Conservation (phyloP, 2,329 filamentous ascomycete genomes). For the Aspergillus carbonarius region DNA sequence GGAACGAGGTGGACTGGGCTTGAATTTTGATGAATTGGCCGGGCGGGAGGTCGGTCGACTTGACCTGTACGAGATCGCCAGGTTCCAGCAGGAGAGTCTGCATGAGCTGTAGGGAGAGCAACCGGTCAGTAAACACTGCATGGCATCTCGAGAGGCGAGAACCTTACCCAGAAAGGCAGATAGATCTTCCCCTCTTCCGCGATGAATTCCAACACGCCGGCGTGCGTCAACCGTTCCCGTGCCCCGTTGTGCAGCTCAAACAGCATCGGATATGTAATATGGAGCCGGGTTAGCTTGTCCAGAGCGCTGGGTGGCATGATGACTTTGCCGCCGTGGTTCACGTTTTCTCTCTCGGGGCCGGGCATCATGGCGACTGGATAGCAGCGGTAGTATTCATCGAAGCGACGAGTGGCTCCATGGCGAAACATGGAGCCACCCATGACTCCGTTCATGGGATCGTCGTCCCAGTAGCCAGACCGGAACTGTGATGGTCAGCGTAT, state of each 20-base stretch:
- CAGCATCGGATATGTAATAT: constrained; percentile 95
- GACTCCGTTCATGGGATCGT: constrained; percentile 54
- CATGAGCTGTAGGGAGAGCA: constrained; percentile 69
- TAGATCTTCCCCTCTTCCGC: constrained; percentile 97
- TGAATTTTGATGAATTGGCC: constrained; percentile 95
- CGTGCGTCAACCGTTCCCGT: constrained; percentile 78
- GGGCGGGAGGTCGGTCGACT: constrained; percentile 86
- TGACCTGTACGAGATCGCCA: constrained; percentile 91
- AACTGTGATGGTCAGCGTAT: constrained; percentile 34
- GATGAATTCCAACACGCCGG: constrained; percentile 94
- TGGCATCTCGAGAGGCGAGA: not conserved
- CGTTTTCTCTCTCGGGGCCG: constrained; percentile 79
- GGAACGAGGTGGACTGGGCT: constrained; percentile 87
- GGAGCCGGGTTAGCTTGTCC: constrained; percentile 91
- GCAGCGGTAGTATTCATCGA: constrained; percentile 98
- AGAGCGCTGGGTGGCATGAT: constrained; percentile 94
- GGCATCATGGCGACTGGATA: constrained; percentile 95
- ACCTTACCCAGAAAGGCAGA: constrained; percentile 82
- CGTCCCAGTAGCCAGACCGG: constrained; percentile 52
- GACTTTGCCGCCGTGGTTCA: constrained; percentile 97
- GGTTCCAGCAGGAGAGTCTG: constrained; percentile 83
- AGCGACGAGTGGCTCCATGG: constrained; percentile 64
- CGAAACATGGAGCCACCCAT: constrained; percentile 56
- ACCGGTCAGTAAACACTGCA: constrained; percentile 5
- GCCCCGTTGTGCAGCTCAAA: constrained; percentile 94